A percentile compares a stretch with the other conserved stretches of the same genome.
These are phyloP conservation scores for Salix exigua DNA, from an alignment of 345 rosid species.

Conservation along the genomic window DNA sequence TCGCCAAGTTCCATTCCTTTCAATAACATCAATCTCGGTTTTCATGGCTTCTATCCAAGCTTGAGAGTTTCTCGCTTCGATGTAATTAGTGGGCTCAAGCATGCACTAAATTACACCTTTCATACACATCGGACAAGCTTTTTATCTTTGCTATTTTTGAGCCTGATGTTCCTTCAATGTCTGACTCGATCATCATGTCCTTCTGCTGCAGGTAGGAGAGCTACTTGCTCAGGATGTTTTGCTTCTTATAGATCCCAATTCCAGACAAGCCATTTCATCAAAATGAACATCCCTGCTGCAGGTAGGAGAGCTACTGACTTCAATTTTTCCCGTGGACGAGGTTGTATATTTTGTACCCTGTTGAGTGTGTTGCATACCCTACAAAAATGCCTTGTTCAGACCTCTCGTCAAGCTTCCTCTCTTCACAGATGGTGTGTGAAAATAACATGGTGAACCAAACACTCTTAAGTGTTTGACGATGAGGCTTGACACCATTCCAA, in stretches of 20 bases:
- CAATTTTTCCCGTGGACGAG: not conserved
- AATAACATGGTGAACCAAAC: too few species aligned
- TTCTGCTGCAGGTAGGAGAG: not conserved
- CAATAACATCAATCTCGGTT: too few species aligned
- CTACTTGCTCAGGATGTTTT: accelerated
- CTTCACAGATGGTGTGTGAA: too few species aligned
- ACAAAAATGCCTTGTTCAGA: not conserved
- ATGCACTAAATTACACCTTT: not conserved
- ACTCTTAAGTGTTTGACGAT: too few species aligned
- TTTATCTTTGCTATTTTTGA: not conserved
- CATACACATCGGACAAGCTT: not conserved
- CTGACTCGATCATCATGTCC: too few species aligned
- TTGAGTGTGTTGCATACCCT: not conserved
- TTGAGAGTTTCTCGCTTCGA: not conserved
- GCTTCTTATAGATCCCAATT: not conserved
- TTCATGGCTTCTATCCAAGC: too few species aligned
- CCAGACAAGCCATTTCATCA: not conserved
- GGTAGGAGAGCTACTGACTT: not conserved
- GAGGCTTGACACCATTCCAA: too few species aligned
- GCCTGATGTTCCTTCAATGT: not conserved
- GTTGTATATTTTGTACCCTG: not conserved
- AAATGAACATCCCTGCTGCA: slow-evolving; percentile 4
- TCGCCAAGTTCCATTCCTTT: not conserved
- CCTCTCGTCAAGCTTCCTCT: too few species aligned
- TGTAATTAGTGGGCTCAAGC: not conserved